Evolutionary conservation across 2,329 filamentous ascomycete species (phyloP).

Genomic region (Fusarium brachygibbosum): DNA sequence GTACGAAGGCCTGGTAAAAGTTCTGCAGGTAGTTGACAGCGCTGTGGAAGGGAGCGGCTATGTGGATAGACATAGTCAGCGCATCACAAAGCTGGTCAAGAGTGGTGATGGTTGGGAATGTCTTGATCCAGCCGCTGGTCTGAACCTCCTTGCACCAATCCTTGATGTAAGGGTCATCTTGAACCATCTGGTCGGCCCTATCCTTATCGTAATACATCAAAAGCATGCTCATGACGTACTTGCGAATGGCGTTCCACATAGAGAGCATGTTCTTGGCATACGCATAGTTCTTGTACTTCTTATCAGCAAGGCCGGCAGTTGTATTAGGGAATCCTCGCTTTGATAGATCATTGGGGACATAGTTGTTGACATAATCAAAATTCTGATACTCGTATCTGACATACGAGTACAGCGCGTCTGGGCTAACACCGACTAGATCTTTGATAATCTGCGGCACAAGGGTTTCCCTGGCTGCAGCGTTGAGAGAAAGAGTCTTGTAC

Average conservation of each 20-base stretch:
- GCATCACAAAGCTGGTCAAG: background rate
- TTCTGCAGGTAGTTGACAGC: slow-evolving; percentile 3
- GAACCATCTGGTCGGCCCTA: background rate
- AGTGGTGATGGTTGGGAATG: background rate
- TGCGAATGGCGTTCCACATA: background rate
- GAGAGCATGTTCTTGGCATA: slow-evolving; percentile 4
- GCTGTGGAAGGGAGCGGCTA: background rate
- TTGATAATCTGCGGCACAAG: background rate
- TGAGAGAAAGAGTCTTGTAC: slow-evolving; percentile 1
- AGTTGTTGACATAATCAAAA: background rate
- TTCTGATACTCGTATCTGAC: background rate
- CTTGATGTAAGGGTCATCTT: background rate
- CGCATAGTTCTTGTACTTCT: background rate
- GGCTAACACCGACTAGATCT: background rate
- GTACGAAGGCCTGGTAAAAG: background rate
- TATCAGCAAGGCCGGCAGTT: background rate
- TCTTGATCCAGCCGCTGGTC: background rate
- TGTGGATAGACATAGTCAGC: background rate
- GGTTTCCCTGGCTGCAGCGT: background rate
- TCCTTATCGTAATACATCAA: background rate
- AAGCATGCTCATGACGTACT: background rate
- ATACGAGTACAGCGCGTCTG: background rate
- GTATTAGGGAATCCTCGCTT: background rate
- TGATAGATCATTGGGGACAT: background rate
- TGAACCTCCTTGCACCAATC: background rate